Evolutionary conservation across 208 protist species (phyloP), one percentile per base, ranked within the genome.

Genomic region (Entamoeba invadens): DNA sequence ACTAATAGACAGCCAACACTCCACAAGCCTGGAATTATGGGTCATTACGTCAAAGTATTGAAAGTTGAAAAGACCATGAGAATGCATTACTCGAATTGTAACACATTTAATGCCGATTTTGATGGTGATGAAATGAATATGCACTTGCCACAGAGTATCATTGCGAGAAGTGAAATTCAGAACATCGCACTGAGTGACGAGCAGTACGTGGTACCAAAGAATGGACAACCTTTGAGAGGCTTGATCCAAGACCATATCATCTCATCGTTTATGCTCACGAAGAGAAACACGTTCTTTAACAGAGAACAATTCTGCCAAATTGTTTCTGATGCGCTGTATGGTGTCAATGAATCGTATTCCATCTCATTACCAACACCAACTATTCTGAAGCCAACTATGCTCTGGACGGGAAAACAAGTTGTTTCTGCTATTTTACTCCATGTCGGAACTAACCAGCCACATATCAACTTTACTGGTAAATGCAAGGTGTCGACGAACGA

Each of bases 81-180:
- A 93, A 98, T 99, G 95, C 99, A 99, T 96, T 99, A 99, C 96
- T 98, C 98, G 51, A 99, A 99, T 96, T 99, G 99, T 96, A 99
- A 98, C 95, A 98, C 98, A n/a, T 99, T 99, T 97, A 99, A 99
- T 96, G 99, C 99, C 18, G 99, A 99, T 97, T 99, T 99, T 96
- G 99, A 99, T 97, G 99, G 99, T 45, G 99, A 99, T 96, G 99
- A 99, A 96, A 99, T 99, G 98, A 99, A 99, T 97, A 95, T 99
- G 45, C 99, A 99, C 96, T 97, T 99, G 8, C 98, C 98, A 93
- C 99, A 99, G 94, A 96, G 46, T 93, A 45, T 98, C 18, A 95
- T 98, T 95, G 97, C 98, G 31, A 96, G 97, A 92, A 97, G 98
- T 44, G 98, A 99, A 97, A 97, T 98, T 18, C 96, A 97, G 93